Base-by-base conservation (phyloP, 2,329 filamentous ascomycete species). In the Fusarium mexicanum region DNA sequence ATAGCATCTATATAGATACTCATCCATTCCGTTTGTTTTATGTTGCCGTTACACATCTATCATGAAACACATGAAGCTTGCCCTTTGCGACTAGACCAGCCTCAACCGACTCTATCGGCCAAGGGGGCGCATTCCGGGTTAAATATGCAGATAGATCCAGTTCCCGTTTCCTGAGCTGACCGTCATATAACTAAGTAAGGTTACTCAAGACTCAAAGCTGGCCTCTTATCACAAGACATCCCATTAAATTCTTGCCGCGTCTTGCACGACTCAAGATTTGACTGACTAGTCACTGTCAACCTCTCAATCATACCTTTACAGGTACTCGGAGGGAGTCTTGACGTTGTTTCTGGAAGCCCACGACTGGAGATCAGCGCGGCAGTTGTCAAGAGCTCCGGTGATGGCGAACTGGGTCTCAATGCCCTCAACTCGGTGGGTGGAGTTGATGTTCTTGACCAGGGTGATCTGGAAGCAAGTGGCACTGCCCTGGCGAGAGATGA, bases 391-490 rank as follows among this genome's bases (percentile, higher is more conserved):
- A 57, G 93, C 92, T 71, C 89, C 93, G 47, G 85, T 84, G 57
- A 97, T 89, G 60, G 87, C 91, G 79, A 89, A 94, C 80, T 96
- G 94, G 54, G 87, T 89, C 51, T 86, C 79, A 75, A 97, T 88
- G 61, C 94, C 94, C 79, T 96, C 91, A 74, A 96, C 85, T 79
- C 94, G 92, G 86, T 97, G 94, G 40, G 91, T 94, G 50, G 93
- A 92, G 88, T 97, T 97, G 84, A 97, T 89, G 87, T 97, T 97
- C 92, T 97, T 97, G 84, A 96, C 93, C 72, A 95, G 85, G 38
- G 91, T 92, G 81, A 97, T 94, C 87, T 97, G 94, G 87, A 91
- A 97, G 89, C 94, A 97, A 47, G 93, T 95, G 60, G 94, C 94
- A 79, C 89, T 88, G 78, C 95, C 94, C 85, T 97, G 94, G 81